Evolutionary conservation across 2,329 filamentous ascomycete genomes (phyloP).

Genomic region (Mycosphaerella sp.): DNA sequence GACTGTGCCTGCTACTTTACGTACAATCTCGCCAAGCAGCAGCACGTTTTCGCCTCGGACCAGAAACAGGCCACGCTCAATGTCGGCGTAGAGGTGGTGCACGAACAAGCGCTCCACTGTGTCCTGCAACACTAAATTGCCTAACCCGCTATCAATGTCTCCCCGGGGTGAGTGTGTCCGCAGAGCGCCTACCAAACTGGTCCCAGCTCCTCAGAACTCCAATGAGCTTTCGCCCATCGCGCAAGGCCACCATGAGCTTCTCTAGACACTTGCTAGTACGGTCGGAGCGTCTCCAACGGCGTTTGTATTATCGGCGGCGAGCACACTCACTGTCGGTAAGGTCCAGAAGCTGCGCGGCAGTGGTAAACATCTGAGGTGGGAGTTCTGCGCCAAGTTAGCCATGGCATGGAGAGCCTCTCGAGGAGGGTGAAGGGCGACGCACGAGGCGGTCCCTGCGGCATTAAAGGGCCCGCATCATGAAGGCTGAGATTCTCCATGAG

Average conservation of each 20-base stretch:
- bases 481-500: conserved; percentile 33
- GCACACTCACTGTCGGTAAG: conserved; percentile 78
- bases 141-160: conserved; percentile 42
- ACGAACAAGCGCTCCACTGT: conserved; percentile 85
- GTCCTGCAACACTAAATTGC: conserved; percentile 90
- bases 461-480: conserved; percentile 29
- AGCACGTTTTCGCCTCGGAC: conserved; percentile 97
- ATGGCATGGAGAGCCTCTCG: no score
- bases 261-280: conserved; percentile 51
- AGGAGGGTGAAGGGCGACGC: no score
- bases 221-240: conserved; percentile 89
- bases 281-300: background rate
- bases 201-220: conserved; percentile 94
- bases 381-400: background rate
- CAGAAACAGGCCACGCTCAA: conserved; percentile 78
- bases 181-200: conserved; percentile 68
- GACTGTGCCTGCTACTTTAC: conserved; percentile 14
- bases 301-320: conserved; percentile 29
- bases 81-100: conserved; percentile 69
- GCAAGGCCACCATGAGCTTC: conserved; percentile 85
- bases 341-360: conserved; percentile 88
- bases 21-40: conserved; percentile 78
- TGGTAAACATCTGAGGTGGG: conserved; percentile 91
- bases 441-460: conserved; percentile 17
- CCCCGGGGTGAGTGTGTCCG: background rate